Percentiles rank a stretch among this genome's conserved stretches.
Conservation (phyloP, 1,284 basidiomycete species). For the Cutaneotrichosporon curvatum region DNA sequence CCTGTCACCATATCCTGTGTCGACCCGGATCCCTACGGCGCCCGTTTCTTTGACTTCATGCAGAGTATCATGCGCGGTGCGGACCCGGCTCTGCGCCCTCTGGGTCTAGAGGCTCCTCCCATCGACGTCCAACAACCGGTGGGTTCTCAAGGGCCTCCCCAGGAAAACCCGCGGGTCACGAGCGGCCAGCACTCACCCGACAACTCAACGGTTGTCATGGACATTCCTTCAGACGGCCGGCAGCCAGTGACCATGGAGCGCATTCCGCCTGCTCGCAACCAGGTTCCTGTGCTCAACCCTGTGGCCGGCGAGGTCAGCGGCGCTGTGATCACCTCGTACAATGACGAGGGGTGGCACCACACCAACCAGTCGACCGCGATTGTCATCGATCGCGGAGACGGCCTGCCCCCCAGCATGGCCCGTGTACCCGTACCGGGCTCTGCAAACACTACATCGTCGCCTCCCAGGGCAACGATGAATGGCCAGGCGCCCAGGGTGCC, state of each 20-base stretch:
- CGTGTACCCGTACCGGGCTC: too few species aligned
- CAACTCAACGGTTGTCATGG: neutral
- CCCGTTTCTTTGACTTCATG: slow-evolving; percentile 82
- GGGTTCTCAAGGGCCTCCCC: neutral
- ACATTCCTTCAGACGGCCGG: neutral
- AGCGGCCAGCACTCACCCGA: neutral
- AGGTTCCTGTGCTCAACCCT: too few species aligned
- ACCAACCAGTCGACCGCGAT: too few species aligned
- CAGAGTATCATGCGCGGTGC: slow-evolving; percentile 78
- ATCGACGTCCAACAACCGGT: neutral
- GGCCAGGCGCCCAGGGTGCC: too few species aligned
- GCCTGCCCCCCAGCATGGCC: too few species aligned
- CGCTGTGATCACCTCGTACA: neutral
- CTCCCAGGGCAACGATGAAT: too few species aligned
- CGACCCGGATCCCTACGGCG: slow-evolving; percentile 71
- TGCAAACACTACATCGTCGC: neutral
- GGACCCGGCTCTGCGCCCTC: slow-evolving; percentile 44
- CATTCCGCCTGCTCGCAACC: neutral
- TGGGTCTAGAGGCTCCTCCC: slow-evolving; percentile 21
- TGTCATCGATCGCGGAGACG: too few species aligned
- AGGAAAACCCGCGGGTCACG: neutral
- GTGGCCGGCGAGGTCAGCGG: neutral
- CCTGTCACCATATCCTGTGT: slow-evolving; percentile 89
- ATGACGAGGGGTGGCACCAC: neutral
- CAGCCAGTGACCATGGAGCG: neutral